Evolutionary conservation across 257 asterid species (phyloP), one percentile per base, ranked within the genome.

Genomic region (Fraxinus quadrangulata): DNA sequence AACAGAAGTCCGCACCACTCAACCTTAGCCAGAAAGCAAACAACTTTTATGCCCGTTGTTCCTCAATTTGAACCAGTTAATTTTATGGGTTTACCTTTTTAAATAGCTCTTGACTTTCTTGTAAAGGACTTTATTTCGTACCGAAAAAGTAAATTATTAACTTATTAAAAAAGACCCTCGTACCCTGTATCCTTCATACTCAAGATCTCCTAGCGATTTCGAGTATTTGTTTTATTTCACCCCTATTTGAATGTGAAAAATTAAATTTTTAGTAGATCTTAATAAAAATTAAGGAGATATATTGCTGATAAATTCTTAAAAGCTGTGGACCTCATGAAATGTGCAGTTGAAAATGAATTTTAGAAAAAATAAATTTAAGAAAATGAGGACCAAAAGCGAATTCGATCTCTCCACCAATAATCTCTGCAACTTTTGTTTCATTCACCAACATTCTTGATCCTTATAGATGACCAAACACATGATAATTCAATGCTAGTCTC

Each of bases 31-130:
- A 47, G 56, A 47, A 45, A 47, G 4, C 67, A 49, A 49, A 17
- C 28, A 72, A 30, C 72, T 68, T 68, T 76, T 66, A 21, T 45
- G 73, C 70, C 49, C 59, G 34, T 77, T 21, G 24, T 49, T 77
- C 56, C 2, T 19, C 24, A 54, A 17, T 54, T 54, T 17, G 11
- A 19, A 51, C 21, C 63, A 4, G 9, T 51, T 5, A 17, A 39
- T 17, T 59, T 59, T 23, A 8, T 59, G 13, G 19, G 67, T 8
- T 40, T 8, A 61, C 67, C 21, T 61, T 61, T 61, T 28, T 21
- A n/a, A 23, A 59, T 9, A 17, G 65, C 21, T 54, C 23, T 54
- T 54, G 9, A 1, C 63, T 19, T 54, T 54, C 24, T 51, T 51
- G 9, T 51, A 19, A 19, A 51, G 19, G 63, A 19, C 63, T 19